phyloP scores from a whole-genome alignment of 2,329 filamentous ascomycete species.

The Fusarium chlamydosporum region DNA sequence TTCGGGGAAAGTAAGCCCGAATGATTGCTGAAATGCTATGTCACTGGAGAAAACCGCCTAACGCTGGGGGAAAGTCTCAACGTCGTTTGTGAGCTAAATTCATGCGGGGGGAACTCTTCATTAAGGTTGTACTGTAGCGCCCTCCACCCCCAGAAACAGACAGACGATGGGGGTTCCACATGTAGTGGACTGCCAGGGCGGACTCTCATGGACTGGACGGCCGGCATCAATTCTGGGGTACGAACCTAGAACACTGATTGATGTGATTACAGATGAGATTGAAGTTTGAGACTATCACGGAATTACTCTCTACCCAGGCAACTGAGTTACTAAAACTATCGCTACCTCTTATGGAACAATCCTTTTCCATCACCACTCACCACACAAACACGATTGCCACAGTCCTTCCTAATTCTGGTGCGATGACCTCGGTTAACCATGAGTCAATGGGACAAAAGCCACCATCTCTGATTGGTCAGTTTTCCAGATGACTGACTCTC shows the following conservation, averaged over 20 bases:
- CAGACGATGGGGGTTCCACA: slow-evolving; percentile 22
- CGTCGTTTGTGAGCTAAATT: not conserved
- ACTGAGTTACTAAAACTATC: not conserved
- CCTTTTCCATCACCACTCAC: too few species aligned
- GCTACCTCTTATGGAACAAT: not conserved
- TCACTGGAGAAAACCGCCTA: not conserved
- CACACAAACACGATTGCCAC: not conserved
- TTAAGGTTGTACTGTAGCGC: slow-evolving; percentile 31
- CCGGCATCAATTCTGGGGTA: slow-evolving; percentile 30
- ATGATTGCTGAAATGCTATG: not conserved
- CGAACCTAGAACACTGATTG: not conserved
- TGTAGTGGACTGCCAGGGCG: not conserved
- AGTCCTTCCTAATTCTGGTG: not conserved
- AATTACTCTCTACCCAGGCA: not conserved
- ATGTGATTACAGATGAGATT: not conserved
- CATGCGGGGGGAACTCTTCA: not conserved
- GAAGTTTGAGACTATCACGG: not conserved
- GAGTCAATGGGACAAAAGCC: slow-evolving; percentile 3
- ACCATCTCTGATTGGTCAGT: slow-evolving; percentile 14
- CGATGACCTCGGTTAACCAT: slow-evolving; percentile 22
- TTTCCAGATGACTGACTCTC: slow-evolving; percentile 9
- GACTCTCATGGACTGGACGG: too few species aligned
- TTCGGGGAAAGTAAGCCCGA: slow-evolving; percentile 17
- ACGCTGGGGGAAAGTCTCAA: not conserved
- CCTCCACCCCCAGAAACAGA: slow-evolving; percentile 17